Evolutionary conservation across 2,329 filamentous ascomycete genomes (phyloP).

Genomic region (Penicillium sp.): DNA sequence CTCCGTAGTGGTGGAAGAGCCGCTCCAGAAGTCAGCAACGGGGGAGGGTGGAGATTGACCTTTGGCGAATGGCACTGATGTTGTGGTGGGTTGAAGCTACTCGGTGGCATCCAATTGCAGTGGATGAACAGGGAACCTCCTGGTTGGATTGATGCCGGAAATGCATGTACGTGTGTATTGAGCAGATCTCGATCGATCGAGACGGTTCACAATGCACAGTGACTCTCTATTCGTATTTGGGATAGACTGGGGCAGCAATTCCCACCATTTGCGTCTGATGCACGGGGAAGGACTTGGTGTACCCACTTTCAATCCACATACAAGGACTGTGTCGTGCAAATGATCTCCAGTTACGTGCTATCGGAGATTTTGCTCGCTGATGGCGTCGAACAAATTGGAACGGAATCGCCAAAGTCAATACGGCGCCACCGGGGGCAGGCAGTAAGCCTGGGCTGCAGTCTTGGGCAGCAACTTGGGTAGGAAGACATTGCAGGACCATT

Average conservation of each 20-base stretch:
- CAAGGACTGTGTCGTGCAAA: too few relatives aligned
- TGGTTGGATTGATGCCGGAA: slow-evolving; percentile 1
- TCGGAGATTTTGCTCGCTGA: too few relatives aligned
- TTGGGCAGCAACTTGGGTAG: slow-evolving; percentile 24
- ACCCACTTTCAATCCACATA: slow-evolving; percentile 6
- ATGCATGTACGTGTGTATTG: slow-evolving; percentile 1
- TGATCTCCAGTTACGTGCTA: too few relatives aligned
- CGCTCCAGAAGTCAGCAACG: slow-evolving; percentile 17
- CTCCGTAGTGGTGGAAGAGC: slow-evolving; percentile 19
- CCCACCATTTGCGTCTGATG: slow-evolving; percentile 1
- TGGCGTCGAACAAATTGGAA: too few relatives aligned
- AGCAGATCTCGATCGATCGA: slow-evolving; percentile 19
- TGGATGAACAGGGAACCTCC: slow-evolving; percentile 5
- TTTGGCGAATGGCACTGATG: slow-evolving; percentile 9
- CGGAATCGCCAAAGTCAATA: not conserved
- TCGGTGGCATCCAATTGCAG: slow-evolving; percentile 9
- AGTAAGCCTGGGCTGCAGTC: slow-evolving; percentile 20
- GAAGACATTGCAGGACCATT: slow-evolving; percentile 9
- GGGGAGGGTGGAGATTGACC: slow-evolving; percentile 11
- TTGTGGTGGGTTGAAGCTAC: slow-evolving; percentile 3
- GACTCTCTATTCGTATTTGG: slow-evolving; percentile 10
- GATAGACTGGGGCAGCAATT: slow-evolving; percentile 8
- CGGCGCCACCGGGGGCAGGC: not conserved
- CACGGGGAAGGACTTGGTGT: slow-evolving; percentile 1
- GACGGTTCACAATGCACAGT: slow-evolving; percentile 4